A percentile compares a stretch with the other conserved stretches of the same genome.
These are phyloP conservation scores for Lactarius vividus DNA, from an alignment of 768 basidiomycete species.

Conservation along the genomic window DNA sequence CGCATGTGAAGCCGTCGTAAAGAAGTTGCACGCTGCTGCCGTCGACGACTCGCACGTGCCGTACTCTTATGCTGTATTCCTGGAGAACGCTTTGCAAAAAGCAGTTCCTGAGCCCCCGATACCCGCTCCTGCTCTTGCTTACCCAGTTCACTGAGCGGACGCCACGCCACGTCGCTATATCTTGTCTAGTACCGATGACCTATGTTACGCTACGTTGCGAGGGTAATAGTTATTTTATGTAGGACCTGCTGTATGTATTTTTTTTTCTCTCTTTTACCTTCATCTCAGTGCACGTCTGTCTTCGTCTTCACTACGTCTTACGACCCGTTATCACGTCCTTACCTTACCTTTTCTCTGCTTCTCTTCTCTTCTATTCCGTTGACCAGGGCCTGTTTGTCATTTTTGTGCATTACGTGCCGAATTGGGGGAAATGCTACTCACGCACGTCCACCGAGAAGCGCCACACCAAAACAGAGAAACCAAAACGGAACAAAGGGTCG, in stretches of 20 bases:
- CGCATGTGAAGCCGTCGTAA: not conserved
- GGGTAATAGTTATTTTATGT: conserved; percentile 11
- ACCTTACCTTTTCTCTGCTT: not conserved
- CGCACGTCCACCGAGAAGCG: too few species aligned
- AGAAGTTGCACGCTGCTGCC: conserved; percentile 8
- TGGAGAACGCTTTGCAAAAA: conserved; percentile 18
- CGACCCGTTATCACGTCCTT: not conserved
- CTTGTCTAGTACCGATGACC: conserved; percentile 2
- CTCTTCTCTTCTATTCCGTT: not conserved
- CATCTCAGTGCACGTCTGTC: too few species aligned
- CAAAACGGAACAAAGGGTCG: too few species aligned
- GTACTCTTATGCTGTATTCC: conserved; percentile 21
- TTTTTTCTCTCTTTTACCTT: not conserved
- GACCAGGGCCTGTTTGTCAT: not conserved
- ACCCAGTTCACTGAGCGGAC: not conserved
- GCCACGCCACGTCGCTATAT: not conserved
- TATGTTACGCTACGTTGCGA: not conserved
- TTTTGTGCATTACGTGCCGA: not conserved
- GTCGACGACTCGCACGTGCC: conserved; percentile 22
- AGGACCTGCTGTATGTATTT: conserved; percentile 6
- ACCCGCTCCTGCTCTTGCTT: conserved; percentile 42
- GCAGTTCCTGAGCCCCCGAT: conserved; percentile 11
- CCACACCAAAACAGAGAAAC: too few species aligned
- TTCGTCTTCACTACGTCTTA: not conserved
- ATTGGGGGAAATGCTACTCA: not conserved